Base-by-base conservation (phyloP, 306 rosid genomes). In the Pterocarpus macrocarpus region DNA sequence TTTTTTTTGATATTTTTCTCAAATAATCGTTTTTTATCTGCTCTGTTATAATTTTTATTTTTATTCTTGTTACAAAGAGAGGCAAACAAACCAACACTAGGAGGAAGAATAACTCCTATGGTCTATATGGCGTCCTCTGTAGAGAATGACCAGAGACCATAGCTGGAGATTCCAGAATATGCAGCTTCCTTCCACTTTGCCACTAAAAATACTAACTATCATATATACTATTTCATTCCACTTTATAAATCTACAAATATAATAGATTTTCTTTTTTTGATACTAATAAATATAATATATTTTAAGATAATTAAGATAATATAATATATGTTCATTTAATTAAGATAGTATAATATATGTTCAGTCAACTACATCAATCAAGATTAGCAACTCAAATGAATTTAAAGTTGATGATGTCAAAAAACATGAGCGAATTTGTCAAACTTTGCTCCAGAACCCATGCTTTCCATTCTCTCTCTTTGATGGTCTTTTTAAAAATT, bases 351-450 rank as follows among this genome's bases (percentile, higher is more conserved):
- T 64, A 63, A 33, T 16, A 68, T 49, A 70, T 14, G 62, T 32
- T 70, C 28, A 49, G 61, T 50, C 44, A 70, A 70, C 62, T 33
- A 2, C 15, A 8, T 71, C 62, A 15, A 71, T 15, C 57, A 71
- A 73, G 36, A 57, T 17, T 73, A 38, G 30, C 53, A 38, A 13
- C 39, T 36, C 11, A 56, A 56, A 5, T 8, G 17, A 55, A 71
- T 35, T 56, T 8, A 36, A 15, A 70, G 30, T 36, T 72, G 41
- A 55, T 55, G 66, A 72, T 56, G 64, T 39, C 76, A 15, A 35
- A 15, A 15, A n/a, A 55, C 5, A 9, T 3, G 15, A 28, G 58
- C 8, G 50, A 28, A 75, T 28, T 22, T 7, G 39, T 49, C 34
- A 8, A 1, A 6, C 61, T 61, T 61, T 61, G 45, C 57, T 47